phyloP scores from a whole-genome alignment of 192 early-diverging fungal species.

The Entophlyctis luteolus region DNA sequence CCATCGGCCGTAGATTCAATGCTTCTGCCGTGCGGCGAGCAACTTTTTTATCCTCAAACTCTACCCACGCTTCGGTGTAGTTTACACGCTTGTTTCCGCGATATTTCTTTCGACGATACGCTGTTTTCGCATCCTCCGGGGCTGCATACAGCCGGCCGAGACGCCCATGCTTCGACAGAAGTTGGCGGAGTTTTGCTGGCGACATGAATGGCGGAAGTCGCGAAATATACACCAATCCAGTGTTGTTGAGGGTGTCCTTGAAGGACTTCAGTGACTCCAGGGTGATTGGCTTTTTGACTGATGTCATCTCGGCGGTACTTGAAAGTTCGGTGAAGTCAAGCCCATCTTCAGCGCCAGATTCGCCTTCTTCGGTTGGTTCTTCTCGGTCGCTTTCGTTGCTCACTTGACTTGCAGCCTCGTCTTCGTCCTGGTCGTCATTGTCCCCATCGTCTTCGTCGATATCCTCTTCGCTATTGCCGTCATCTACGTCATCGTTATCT shows the following conservation, averaged over 20 bases:
- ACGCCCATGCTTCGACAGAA: slow-evolving; percentile 70
- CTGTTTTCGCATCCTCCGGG: slow-evolving; percentile 77
- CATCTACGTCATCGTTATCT: slow-evolving; percentile 19
- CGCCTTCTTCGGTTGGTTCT: neutral
- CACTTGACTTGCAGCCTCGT: slow-evolving; percentile 28
- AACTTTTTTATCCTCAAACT: slow-evolving; percentile 89
- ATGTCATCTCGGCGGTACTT: slow-evolving; percentile 38
- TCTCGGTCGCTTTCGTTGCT: slow-evolving; percentile 14
- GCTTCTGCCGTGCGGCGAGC: slow-evolving; percentile 70
- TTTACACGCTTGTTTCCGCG: slow-evolving; percentile 78
- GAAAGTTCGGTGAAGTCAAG: slow-evolving; percentile 8
- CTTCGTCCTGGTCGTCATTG: slow-evolving; percentile 29
- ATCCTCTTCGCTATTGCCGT: slow-evolving; percentile 18
- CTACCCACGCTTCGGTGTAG: slow-evolving; percentile 95
- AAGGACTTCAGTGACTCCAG: slow-evolving; percentile 58
- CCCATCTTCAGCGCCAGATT: slow-evolving; percentile 19
- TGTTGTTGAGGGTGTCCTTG: slow-evolving; percentile 63
- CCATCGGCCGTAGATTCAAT: slow-evolving; percentile 81
- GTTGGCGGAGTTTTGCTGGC: slow-evolving; percentile 68
- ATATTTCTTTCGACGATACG: slow-evolving; percentile 80
- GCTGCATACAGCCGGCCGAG: slow-evolving; percentile 82
- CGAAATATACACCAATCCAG: slow-evolving; percentile 89
- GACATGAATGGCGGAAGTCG: slow-evolving; percentile 92
- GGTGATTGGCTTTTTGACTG: slow-evolving; percentile 60
- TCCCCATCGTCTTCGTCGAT: slow-evolving; percentile 32